Base-by-base conservation (phyloP, 176 grass and related monocot genomes). In the Carex littledalei region DNA sequence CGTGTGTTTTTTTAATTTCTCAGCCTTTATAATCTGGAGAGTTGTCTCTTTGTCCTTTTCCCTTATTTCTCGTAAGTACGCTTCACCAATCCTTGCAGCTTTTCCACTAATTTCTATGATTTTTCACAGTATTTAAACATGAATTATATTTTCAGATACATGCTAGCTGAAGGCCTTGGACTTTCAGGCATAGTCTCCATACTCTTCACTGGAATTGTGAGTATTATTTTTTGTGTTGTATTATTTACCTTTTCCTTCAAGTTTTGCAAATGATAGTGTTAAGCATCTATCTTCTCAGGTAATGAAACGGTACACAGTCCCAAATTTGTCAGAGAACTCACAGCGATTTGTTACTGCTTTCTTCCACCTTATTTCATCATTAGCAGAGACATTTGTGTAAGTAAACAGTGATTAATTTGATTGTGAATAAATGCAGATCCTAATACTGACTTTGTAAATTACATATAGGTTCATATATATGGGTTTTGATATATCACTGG, bases 301-400 rank as follows among this genome's bases (percentile, higher is more conserved):
- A 37, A 98, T 98, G 95, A 98, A 98, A 86, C 88, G 87, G 76
- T 98, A 98, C 63, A 94, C 92, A 22, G 89, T 94, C 72, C 86
- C 62, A 20, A 98, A 98, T 76, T 91, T 98, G 35, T 98, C 92
- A 84, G 89, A 91, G 67, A 90, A 91, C 81, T 94, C 95, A 76
- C 92, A 94, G 83, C 84, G 49, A 61, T 98, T 98, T 85, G 86
- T 88, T 49, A 56, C 88, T 88, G 86, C 87, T 5, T 92, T 98
- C 90, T 98, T 98, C 86, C 92, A 94, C 86, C 81, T 98, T 61
- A 69, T 98, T 87, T 98, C 95, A 75, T 98, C 95, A 64, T 75
- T 98, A 81, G 95, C 91, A 86, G 95, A 98, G 85, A 89, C 92
- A 45, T 97, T 97, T 47, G 89, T 97, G 94, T 97, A 94, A 91